Evolutionary conservation across 2,329 filamentous ascomycete genomes (phyloP).

Genomic region (Colletotrichum spinosum): DNA sequence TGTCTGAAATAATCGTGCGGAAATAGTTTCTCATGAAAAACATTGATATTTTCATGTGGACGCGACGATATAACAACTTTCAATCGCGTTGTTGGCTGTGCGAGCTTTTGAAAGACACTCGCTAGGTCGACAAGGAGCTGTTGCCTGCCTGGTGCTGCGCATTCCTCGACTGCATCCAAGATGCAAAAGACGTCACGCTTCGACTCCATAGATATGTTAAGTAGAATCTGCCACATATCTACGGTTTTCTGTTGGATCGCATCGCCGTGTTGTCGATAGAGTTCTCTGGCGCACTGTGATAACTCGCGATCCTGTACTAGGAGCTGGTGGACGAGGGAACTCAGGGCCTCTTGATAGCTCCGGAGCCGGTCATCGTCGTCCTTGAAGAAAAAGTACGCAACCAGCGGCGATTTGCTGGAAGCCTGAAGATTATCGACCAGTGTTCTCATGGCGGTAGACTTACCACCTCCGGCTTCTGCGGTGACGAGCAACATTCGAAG

Average conservation of each 20-base stretch:
- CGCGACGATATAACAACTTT: background rate
- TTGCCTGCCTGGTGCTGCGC: background rate
- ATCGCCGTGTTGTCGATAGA: background rate
- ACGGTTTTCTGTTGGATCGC: background rate
- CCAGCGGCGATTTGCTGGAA: background rate
- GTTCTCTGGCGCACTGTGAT: background rate
- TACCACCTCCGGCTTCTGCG: conserved; percentile 14
- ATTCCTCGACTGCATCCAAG: conserved; percentile 12
- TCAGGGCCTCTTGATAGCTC: conserved; percentile 2
- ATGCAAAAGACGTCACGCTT: conserved; percentile 3
- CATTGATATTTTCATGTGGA: background rate
- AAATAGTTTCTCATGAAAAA: accelerated
- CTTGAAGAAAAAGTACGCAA: conserved; percentile 13
- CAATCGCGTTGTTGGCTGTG: background rate
- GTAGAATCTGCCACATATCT: background rate
- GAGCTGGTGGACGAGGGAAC: background rate
- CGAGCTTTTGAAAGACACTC: background rate
- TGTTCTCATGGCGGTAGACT: conserved; percentile 5
- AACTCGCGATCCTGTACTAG: background rate
- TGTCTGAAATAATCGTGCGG: background rate
- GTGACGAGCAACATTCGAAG: conserved; percentile 1
- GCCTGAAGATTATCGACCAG: background rate
- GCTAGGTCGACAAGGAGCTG: background rate
- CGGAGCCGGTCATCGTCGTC: conserved; percentile 12
- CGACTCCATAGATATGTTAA: background rate